These are phyloP conservation scores for Sedum album DNA, from an alignment of 164 flowering plant genomes.

Conservation along the genomic window DNA sequence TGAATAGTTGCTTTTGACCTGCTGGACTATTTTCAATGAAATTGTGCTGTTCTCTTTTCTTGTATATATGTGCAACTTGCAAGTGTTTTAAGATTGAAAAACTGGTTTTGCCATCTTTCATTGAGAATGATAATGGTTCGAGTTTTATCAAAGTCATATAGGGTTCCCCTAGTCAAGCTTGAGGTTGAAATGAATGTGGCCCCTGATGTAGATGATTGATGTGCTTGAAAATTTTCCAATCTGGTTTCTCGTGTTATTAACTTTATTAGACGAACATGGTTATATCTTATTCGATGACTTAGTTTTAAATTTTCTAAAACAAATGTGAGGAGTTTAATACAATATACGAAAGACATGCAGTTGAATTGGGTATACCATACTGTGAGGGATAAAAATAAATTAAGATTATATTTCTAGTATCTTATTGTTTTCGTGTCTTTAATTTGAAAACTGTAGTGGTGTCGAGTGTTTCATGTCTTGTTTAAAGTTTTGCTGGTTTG, in stretches of 20 bases:
- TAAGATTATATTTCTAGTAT: not conserved
- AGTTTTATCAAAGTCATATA: not conserved
- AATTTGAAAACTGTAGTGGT: not conserved
- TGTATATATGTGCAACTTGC: too few species aligned
- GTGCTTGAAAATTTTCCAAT: not conserved
- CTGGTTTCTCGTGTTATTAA: not conserved
- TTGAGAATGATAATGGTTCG: not conserved
- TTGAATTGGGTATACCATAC: too few species aligned
- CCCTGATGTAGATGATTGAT: not conserved
- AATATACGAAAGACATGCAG: too few species aligned
- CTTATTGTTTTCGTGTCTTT: not conserved
- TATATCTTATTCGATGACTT: not conserved
- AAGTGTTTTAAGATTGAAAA: not conserved
- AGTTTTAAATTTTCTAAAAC: not conserved
- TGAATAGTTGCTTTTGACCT: not conserved
- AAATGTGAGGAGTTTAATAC: not conserved
- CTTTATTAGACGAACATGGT: not conserved
- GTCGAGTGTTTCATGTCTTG: too few species aligned
- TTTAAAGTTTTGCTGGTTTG: too few species aligned
- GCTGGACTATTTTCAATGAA: not conserved
- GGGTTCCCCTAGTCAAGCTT: not conserved
- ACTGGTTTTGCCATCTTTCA: not conserved
- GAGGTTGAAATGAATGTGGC: not conserved
- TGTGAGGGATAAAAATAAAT: too few species aligned
- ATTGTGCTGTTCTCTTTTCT: not conserved